Base-by-base conservation (phyloP, 441 rosid species). In the Pelargonium australe region DNA sequence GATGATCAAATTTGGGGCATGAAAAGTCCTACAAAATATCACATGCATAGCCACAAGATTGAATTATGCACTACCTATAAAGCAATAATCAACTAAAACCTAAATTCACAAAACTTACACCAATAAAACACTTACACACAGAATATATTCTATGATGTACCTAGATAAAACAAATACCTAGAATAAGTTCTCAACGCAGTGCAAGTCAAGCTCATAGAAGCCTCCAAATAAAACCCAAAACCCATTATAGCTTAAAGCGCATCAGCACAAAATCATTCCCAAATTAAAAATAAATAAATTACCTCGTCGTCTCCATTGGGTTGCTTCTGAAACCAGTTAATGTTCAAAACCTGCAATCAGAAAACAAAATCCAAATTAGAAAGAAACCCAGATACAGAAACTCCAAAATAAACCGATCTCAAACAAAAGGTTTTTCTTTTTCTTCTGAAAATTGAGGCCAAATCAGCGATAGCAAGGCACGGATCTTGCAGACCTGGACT, bases 231-330 rank as follows among this genome's bases (percentile, higher is more conserved):
- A 37, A n/a, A n/a, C n/a, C 45, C 16, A 0, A n/a, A 37, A 31
- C 43, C 14, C 19, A 12, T 28, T 34, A 16, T 45, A 34, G 20
- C 44, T 6, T 13, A 12, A 37, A 14, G 19, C 55, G 8, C 47
- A 34, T 20, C 3, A 25, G 53, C 12, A 16, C 4, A 23, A 69
- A 16, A 34, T 16, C 9, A 60, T 19, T 3, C 55, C 4, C 14
- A 19, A 69, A n/a, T 45, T 57, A 16, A 37, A 47, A 10, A 10
- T 5, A 64, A 71, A 12, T 0, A 25, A 0, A 12, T 67, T 60
- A 95, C 99, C 94, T 91, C 99, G 73, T 95, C 99, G 12, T 91
- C 87, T 47, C 97, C 92, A 70, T 83, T 84, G 0, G 87, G 83
- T 73, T 88, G 89, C 92, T 87, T 95, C 78, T 87, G 90, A 68